phyloP scores from a whole-genome alignment of 2,329 filamentous ascomycete genomes.

The Cercospora zeae-maydis region DNA sequence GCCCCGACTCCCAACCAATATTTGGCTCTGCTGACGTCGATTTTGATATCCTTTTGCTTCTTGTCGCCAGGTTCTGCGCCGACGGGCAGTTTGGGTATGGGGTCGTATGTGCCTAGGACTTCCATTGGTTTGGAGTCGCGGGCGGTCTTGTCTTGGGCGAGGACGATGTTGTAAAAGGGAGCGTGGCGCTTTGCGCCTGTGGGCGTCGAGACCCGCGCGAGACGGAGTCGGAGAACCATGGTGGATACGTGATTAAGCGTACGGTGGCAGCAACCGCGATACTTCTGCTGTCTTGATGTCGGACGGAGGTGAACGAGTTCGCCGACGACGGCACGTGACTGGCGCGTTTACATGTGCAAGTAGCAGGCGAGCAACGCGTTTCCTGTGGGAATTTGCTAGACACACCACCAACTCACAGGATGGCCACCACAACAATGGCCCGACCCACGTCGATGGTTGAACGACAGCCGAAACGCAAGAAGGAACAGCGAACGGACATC shows the following conservation, averaged over 20 bases:
- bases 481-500: slow-evolving; percentile 33
- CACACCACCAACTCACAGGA: neutral
- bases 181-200: slow-evolving; percentile 61
- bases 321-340: neutral
- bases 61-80: slow-evolving; percentile 53
- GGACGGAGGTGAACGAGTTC: slow-evolving; percentile 7
- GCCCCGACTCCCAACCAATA: slow-evolving; percentile 98
- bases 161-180: slow-evolving; percentile 96
- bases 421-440: slow-evolving; percentile 23
- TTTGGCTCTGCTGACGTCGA: slow-evolving; percentile 75
- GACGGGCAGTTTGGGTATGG: slow-evolving; percentile 55
- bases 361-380: neutral
- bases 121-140: slow-evolving; percentile 86
- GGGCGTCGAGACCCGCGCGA: slow-evolving; percentile 78
- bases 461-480: slow-evolving; percentile 24
- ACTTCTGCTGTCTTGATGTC: neutral
- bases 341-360: neutral
- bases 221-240: slow-evolving; percentile 89
- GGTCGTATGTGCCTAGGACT: slow-evolving; percentile 71
- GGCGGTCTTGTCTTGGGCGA: slow-evolving; percentile 84
- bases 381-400: neutral
- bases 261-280: neutral
- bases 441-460: slow-evolving; percentile 13
- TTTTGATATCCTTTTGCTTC: slow-evolving; percentile 84
- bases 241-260: neutral